Evolutionary conservation across 2,329 filamentous ascomycete species (phyloP).

Genomic region (Paracamarosporium sp.): DNA sequence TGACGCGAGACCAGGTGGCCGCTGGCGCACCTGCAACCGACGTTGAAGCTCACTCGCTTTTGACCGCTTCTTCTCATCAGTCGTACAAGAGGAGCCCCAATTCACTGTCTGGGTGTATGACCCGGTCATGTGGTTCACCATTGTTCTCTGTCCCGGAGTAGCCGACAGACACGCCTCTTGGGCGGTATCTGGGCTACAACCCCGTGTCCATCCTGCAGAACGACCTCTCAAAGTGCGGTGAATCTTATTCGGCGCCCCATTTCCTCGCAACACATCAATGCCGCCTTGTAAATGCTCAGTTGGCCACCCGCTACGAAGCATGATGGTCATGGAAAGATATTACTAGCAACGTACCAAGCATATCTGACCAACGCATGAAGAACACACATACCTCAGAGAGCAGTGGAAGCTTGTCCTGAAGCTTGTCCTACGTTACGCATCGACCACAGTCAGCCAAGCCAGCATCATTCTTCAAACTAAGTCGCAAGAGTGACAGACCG

Average conservation of each 20-base stretch:
- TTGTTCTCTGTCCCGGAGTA: background rate
- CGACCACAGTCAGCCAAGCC: no score
- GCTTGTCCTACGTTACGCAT: no score
- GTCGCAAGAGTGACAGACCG: no score
- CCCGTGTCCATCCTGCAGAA: background rate
- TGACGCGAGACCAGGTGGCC: background rate
- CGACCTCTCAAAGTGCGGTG: background rate
- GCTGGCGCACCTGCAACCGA: background rate
- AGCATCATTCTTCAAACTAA: no score
- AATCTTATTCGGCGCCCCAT: background rate
- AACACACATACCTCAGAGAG: no score
- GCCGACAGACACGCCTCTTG: background rate
- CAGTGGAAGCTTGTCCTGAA: no score
- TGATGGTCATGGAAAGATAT: no score
- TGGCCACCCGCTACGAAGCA: background rate
- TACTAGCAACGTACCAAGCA: no score
- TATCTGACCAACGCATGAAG: no score
- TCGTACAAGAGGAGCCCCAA: conserved; percentile 14
- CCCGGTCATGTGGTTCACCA: background rate
- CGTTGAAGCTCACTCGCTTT: conserved; percentile 11
- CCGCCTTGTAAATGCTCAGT: background rate
- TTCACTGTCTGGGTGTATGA: background rate
- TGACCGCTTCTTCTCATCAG: conserved; percentile 11
- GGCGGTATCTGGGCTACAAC: background rate
- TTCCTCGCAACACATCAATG: background rate